Evolutionary conservation across 257 asterid species (phyloP).

Genomic region (Solanum habrochaites): DNA sequence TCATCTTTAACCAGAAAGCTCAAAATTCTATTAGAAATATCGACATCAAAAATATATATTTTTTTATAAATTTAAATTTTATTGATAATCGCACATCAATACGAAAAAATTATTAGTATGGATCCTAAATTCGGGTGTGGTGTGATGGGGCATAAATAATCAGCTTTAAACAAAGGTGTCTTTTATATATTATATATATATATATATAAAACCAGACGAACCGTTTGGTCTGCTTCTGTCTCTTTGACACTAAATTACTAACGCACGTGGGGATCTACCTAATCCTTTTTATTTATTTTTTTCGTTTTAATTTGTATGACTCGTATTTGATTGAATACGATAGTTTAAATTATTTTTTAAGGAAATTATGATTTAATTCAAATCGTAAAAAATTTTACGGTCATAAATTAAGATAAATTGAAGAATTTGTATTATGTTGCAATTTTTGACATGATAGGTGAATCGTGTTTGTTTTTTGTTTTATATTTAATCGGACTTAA

Average conservation of each 20-base stretch:
- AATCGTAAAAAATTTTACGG: neutral
- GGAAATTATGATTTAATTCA: no score
- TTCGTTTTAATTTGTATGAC: no score
- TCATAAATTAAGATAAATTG: no score
- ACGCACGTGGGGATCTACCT: neutral
- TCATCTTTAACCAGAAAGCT: neutral
- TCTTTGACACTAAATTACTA: neutral
- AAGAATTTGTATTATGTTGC: no score
- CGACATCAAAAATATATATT: rapidly evolving
- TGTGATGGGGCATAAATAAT: neutral
- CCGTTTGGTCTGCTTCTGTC: neutral
- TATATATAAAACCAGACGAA: neutral
- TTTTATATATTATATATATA: neutral
- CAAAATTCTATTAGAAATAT: neutral
- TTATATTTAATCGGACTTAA: neutral
- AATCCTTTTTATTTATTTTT: neutral
- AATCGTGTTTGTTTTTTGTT: neutral
- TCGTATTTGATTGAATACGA: neutral
- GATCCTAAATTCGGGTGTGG: no score
- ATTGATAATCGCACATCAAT: neutral
- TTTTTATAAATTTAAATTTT: no score
- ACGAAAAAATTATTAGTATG: no score
- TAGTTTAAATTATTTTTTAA: no score
- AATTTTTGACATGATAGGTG: no score
- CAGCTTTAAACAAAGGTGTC: neutral